Evolutionary conservation across 2,329 filamentous ascomycete genomes (phyloP).

Genomic region (Bipolaris cookei): DNA sequence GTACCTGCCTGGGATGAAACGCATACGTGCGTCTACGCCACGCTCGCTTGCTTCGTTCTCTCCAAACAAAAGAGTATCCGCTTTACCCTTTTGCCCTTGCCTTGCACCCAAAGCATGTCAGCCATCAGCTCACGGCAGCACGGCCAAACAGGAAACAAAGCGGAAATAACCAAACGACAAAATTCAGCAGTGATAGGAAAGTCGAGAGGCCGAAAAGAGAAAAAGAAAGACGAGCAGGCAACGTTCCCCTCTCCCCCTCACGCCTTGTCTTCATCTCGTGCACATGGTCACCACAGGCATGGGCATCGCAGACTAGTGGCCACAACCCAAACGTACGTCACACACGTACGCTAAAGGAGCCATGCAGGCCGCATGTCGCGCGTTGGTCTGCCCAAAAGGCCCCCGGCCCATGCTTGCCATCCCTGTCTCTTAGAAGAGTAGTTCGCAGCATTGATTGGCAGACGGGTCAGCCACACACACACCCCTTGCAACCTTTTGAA

Average conservation of each 20-base stretch:
- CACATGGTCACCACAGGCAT: neutral
- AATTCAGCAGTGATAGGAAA: too few relatives aligned
- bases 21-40: neutral
- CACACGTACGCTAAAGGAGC: slow-evolving; percentile 3
- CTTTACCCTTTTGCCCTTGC: neutral
- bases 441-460: too few relatives aligned
- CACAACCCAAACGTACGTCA: slow-evolving; percentile 9
- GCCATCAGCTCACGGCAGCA: too few relatives aligned
- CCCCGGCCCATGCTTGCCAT: too few relatives aligned
- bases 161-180: too few relatives aligned
- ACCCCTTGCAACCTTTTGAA: too few relatives aligned
- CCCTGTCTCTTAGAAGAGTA: too few relatives aligned
- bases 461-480: too few relatives aligned
- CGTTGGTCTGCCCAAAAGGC: too few relatives aligned
- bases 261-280: neutral
- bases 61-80: neutral
- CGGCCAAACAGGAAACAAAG: too few relatives aligned
- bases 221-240: neutral
- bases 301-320: neutral
- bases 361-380: too few relatives aligned
- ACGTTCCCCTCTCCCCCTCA: neutral
- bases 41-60: neutral
- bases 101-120: neutral
- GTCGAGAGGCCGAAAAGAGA: neutral
- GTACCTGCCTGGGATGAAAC: neutral